Conservation (phyloP, 1,284 basidiomycete species). For the Puccinia triticina region DNA sequence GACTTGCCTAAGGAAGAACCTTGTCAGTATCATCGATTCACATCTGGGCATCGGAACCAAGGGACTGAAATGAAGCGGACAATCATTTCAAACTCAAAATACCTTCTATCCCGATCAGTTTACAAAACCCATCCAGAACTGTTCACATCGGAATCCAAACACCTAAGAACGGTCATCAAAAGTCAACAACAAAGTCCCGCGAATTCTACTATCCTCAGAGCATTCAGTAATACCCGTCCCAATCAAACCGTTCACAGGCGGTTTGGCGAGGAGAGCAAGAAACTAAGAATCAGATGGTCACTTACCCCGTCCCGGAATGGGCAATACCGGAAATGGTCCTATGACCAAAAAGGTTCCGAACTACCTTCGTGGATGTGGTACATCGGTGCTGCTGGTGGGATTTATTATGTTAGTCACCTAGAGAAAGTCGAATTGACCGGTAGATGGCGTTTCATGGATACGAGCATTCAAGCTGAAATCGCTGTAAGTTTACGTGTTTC, state of each 20-base stretch:
- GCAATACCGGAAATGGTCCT: neutral
- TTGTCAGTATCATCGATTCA: neutral
- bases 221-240: neutral
- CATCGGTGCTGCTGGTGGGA: slow-evolving; percentile 54
- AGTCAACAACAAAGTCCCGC: neutral
- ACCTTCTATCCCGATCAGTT: neutral
- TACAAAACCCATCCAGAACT: neutral
- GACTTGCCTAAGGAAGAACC: too few relatives aligned
- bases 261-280: neutral
- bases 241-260: neutral
- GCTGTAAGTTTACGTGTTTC: slow-evolving; percentile 18
- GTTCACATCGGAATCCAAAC: neutral
- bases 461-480: slow-evolving; percentile 55
- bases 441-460: slow-evolving; percentile 59
- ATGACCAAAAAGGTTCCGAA: neutral
- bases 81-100: neutral
- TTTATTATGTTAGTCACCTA: slow-evolving; percentile 58
- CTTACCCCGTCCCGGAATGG: neutral
- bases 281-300: slow-evolving; percentile 17
- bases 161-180: neutral
- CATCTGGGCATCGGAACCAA: neutral
- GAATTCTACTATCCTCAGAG: neutral
- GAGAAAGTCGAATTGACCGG: slow-evolving; percentile 58
- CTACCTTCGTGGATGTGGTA: slow-evolving; percentile 52
- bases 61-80: slow-evolving; percentile 15